Conservation (phyloP, 2,329 filamentous ascomycete species). For the Trichophyton equinum region DNA sequence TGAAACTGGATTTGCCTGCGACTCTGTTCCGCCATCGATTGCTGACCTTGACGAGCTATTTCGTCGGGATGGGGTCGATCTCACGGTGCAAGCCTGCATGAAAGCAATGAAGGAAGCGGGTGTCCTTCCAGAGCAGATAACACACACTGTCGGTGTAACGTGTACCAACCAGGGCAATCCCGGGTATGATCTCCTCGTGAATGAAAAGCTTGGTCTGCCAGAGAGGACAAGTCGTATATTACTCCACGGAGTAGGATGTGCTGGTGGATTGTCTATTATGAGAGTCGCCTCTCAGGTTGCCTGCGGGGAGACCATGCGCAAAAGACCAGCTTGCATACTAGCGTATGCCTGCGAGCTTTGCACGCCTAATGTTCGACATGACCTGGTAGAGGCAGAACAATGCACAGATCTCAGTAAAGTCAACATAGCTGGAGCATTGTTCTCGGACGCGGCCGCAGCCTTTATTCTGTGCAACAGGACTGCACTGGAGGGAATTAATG, state of each 20-base stretch:
- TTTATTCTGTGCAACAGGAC: not conserved
- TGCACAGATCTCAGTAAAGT: not conserved
- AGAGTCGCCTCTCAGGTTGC: not conserved
- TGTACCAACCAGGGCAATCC: not conserved
- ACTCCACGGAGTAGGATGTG: not conserved
- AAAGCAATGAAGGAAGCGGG: not conserved
- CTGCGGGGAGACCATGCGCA: not conserved
- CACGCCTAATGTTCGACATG: not conserved
- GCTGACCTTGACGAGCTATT: not conserved
- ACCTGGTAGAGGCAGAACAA: not conserved
- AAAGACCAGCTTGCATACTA: not conserved
- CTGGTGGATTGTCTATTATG: not conserved
- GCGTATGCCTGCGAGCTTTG: slow-evolving; percentile 1
- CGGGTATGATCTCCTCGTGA: slow-evolving; percentile 2
- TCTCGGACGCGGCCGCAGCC: not conserved
- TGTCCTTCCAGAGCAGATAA: not conserved
- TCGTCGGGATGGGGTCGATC: not conserved
- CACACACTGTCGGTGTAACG: not conserved
- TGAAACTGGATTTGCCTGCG: not conserved
- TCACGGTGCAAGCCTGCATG: not conserved
- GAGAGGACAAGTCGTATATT: not conserved
- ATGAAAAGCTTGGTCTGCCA: not conserved
- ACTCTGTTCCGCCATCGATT: not conserved
- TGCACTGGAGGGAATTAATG: not conserved
- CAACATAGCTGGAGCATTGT: not conserved